These are phyloP conservation scores for Poa pratensis DNA, from an alignment of 176 grass and related monocot species.

Conservation along the genomic window DNA sequence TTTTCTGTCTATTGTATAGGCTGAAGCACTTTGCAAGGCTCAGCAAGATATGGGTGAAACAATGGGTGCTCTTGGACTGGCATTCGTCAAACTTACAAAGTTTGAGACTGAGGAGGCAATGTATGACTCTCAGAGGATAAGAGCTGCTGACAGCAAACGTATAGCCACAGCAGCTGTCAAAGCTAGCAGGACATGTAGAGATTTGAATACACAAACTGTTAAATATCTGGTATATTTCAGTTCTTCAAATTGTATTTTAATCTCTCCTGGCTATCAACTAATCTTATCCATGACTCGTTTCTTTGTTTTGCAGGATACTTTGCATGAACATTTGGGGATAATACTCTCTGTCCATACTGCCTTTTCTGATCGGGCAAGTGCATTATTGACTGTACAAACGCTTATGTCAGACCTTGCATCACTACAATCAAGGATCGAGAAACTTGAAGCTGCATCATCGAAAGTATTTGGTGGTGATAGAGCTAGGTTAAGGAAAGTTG, in stretches of 20 bases:
- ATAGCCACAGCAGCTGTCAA: conserved; percentile 96
- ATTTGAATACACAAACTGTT: conserved; percentile 97
- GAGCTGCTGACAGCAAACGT: conserved; percentile 77
- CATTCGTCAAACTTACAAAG: conserved; percentile 93
- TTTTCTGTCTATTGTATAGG: conserved; percentile 54
- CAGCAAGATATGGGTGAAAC: conserved; percentile 98
- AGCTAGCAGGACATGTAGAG: conserved; percentile 88
- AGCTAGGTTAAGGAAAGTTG: conserved; percentile 72
- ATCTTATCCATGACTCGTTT: conserved; percentile 21
- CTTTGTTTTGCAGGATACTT: conserved; percentile 67
- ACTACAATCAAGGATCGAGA: conserved; percentile 76
- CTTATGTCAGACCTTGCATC: conserved; percentile 92
- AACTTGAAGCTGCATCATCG: conserved; percentile 80
- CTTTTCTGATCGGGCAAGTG: conserved; percentile 91
- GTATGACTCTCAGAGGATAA: conserved; percentile 76
- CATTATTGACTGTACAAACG: conserved; percentile 91
- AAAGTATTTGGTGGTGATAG: conserved; percentile 98
- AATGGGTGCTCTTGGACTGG: conserved; percentile 94
- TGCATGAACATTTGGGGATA: conserved; percentile 93
- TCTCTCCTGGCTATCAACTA: conserved; percentile 25
- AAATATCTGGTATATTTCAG: conserved; percentile 80
- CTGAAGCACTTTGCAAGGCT: conserved; percentile 88
- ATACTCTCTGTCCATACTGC: conserved; percentile 87
- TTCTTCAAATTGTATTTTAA: conserved; percentile 11
- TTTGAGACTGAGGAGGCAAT: conserved; percentile 88